Evolutionary conservation across 192 early-diverging fungal genomes (phyloP).

Genomic region (Funneliformis geosporum): DNA sequence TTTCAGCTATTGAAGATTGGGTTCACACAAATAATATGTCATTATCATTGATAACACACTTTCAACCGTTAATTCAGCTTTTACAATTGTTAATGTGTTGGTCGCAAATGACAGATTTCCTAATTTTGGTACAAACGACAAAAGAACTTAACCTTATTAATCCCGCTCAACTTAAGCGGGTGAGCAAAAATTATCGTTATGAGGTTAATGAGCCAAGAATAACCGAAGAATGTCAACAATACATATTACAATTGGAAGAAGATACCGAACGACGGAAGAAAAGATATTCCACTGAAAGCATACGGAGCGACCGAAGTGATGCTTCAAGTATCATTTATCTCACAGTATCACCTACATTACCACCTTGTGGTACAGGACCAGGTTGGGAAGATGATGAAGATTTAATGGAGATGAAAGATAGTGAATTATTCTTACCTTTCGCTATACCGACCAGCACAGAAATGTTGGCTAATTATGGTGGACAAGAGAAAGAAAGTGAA

Average conservation of each 20-base stretch:
- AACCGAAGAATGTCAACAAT: constrained; percentile 71
- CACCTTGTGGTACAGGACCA: neutral
- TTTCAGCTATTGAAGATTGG: constrained; percentile 84
- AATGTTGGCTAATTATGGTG: constrained; percentile 31
- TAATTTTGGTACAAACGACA: constrained; percentile 73
- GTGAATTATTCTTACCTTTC: constrained; percentile 25
- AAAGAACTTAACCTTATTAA: constrained; percentile 68
- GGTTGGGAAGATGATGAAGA: constrained; percentile 33
- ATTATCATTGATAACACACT: constrained; percentile 44
- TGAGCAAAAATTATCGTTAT: constrained; percentile 80
- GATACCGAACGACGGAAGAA: constrained; percentile 60
- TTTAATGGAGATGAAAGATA: constrained; percentile 32
- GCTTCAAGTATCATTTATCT: constrained; percentile 27
- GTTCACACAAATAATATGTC: constrained; percentile 62
- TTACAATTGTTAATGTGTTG: constrained; percentile 81
- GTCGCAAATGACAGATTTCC: constrained; percentile 72
- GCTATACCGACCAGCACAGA: constrained; percentile 32
- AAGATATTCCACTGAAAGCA: constrained; percentile 31
- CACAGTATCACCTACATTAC: constrained; percentile 15
- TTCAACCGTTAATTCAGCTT: constrained; percentile 77
- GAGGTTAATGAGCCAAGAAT: constrained; percentile 82
- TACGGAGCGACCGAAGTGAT: constrained; percentile 30
- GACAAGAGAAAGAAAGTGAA: constrained; percentile 26
- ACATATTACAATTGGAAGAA: constrained; percentile 72
- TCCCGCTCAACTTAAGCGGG: constrained; percentile 70